Evolutionary conservation across 257 asterid species (phyloP).

Genomic region (Coffea eugenioides): DNA sequence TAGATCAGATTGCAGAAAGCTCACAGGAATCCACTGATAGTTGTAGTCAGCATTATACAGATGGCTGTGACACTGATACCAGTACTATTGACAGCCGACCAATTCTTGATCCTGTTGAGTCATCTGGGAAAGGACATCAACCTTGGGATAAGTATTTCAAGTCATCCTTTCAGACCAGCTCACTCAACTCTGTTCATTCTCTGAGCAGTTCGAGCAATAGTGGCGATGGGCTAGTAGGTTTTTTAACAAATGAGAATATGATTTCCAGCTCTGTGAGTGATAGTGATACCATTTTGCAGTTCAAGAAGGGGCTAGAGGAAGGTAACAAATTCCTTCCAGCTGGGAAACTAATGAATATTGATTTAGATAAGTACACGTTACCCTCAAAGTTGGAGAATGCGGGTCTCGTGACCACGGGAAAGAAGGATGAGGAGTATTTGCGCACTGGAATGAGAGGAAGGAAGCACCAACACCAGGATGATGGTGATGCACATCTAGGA

Average conservation of each 20-base stretch:
- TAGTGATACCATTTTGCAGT: constrained; percentile 65
- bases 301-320: constrained; percentile 86
- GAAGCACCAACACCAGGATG: constrained; percentile 58
- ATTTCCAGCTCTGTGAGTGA: constrained; percentile 46
- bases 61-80: constrained; percentile 42
- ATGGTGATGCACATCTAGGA: constrained; percentile 43
- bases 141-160: not conserved
- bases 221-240: constrained; percentile 30
- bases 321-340: constrained; percentile 75
- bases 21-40: constrained; percentile 43
- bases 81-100: constrained; percentile 24
- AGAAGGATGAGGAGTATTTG: constrained; percentile 40
- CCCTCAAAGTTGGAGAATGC: constrained; percentile 22
- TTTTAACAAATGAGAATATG: constrained; percentile 23
- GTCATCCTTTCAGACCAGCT: constrained; percentile 28
- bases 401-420: constrained; percentile 18
- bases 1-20: constrained; percentile 33
- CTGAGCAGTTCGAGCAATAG: constrained; percentile 21
- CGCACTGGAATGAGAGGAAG: constrained; percentile 45
- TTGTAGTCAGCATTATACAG: constrained; percentile 41
- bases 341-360: constrained; percentile 48
- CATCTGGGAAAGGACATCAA: too few relatives aligned
- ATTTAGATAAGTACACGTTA: constrained; percentile 53
- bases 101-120: too few relatives aligned
- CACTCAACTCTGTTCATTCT: constrained; percentile 27